Evolutionary conservation across 805 yeast species (phyloP), one percentile per base, ranked within the genome.

Genomic region (Sugiyamaella americana): DNA sequence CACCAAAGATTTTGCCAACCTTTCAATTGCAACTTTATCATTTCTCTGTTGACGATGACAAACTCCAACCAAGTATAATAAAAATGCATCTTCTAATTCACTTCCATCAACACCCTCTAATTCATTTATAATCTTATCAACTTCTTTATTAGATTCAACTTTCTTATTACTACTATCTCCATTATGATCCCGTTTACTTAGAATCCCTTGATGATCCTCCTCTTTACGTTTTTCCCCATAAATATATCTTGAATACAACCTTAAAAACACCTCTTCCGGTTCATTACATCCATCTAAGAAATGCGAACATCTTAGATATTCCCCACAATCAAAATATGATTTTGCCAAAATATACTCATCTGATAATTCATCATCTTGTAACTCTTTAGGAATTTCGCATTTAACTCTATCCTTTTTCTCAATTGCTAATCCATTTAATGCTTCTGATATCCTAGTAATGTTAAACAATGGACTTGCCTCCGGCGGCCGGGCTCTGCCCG

Each of bases 281-380:
- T 80, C 69, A 43, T 79, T 70, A 43, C 82, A 77, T 13, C 71
- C 70, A 46, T 70, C 71, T 48, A 93, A 66, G 11, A 72, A 72
- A 54, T 71, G 69, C 3, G 84, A 78, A 47, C 89, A 84, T 22
- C 98, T 67, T 48, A 82, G 91, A 60, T 82, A 91, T 64, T 93
- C 98, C 56, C 84, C 81, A 58, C 87, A 79, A 57, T 79, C 83
- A 69, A 91, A 87, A 59, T 84, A 81, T 0, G 84, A 63, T 45
- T 79, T 77, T 1, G 91, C 96, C 22, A 87, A 67, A 13, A 76
- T 53, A 22, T 84, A 65, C 49, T 67, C 75, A 73, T 47, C 79
- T 80, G 41, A 59, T 5, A 40, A 5, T 47, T 38, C 21, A 45
- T 37, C 41, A 6, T 21, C 13, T 11, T 38, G 11, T 21, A 19